Evolutionary conservation across 106 monocot genomes (phyloP).

Genomic region (Acorus calamus): DNA sequence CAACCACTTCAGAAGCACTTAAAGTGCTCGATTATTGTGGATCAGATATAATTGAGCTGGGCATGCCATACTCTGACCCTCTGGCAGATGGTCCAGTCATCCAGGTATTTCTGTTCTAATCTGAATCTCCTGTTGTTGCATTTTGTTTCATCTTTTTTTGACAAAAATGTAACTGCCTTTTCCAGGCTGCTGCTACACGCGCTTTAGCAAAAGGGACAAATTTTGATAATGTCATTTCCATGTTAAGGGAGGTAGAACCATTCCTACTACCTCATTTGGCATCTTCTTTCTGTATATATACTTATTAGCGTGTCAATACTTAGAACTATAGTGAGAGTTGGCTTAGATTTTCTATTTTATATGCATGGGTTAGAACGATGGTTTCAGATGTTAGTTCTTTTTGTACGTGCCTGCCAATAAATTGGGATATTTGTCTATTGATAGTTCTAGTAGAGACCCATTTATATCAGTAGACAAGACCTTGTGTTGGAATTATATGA

Average conservation of each 20-base stretch:
- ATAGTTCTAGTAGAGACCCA: too few relatives aligned
- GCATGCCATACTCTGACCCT: constrained; percentile 92
- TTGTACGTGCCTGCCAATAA: too few relatives aligned
- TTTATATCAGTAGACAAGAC: too few relatives aligned
- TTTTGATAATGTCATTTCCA: constrained; percentile 58
- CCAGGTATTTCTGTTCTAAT: constrained; percentile 36
- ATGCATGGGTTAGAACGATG: too few relatives aligned
- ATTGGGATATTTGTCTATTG: too few relatives aligned
- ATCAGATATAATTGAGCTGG: constrained; percentile 88
- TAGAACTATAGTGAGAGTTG: too few relatives aligned
- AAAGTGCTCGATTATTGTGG: constrained; percentile 88
- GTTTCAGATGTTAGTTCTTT: too few relatives aligned
- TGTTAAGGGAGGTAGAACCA: constrained; percentile 68
- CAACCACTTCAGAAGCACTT: constrained; percentile 75
- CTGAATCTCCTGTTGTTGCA: neutral
- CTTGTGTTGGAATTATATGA: too few relatives aligned
- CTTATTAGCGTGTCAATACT: too few relatives aligned
- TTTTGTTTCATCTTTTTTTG: neutral
- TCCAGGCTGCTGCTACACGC: constrained; percentile 70
- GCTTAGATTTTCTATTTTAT: too few relatives aligned
- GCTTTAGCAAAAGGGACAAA: constrained; percentile 78
- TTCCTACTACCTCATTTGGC: neutral
- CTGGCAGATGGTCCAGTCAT: constrained; percentile 95
- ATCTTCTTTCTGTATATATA: too few relatives aligned
- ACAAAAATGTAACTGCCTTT: neutral